Percentiles rank a stretch among this genome's conserved stretches.
phyloP scores from a whole-genome alignment of 2,329 filamentous ascomycete genomes.

The Neofusicoccum ribis region DNA sequence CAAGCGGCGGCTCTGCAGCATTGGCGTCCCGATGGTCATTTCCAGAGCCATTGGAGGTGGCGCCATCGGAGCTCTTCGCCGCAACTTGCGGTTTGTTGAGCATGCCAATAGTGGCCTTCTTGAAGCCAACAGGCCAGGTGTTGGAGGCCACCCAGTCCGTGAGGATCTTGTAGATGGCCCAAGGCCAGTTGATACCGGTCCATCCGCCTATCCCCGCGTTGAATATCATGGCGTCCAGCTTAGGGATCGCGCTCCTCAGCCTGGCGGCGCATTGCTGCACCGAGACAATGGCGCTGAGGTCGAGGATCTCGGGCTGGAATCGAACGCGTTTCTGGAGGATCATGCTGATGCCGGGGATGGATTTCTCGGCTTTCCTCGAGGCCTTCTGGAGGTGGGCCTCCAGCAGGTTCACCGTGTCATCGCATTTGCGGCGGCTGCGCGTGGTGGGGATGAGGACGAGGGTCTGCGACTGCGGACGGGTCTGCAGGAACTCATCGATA shows the following conservation, averaged over 20 bases:
- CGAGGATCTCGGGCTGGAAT: conserved; percentile 58
- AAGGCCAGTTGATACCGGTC: conserved; percentile 71
- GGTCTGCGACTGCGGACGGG: conserved; percentile 64
- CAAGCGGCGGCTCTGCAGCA: conserved; percentile 60
- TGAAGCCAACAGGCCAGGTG: conserved; percentile 75
- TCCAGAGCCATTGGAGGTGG: conserved; percentile 5
- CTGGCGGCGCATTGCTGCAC: conserved; percentile 55
- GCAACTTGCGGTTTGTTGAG: conserved; percentile 56
- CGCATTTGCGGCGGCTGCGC: conserved; percentile 71
- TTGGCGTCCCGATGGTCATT: conserved; percentile 21
- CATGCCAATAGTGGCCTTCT: conserved; percentile 61
- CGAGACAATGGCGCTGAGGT: conserved; percentile 57
- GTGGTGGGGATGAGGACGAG: conserved; percentile 84
- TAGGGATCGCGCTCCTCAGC: conserved; percentile 60
- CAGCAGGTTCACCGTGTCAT: conserved; percentile 67
- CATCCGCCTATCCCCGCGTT: conserved; percentile 91
- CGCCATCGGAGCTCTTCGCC: conserved; percentile 21
- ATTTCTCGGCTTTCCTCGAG: conserved; percentile 37
- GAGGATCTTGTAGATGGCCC: conserved; percentile 57
- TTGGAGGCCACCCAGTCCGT: conserved; percentile 66
- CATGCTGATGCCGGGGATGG: conserved; percentile 40
- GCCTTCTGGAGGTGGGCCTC: conserved; percentile 60
- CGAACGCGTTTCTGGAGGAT: conserved; percentile 47
- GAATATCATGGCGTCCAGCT: conserved; percentile 76
- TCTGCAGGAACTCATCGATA: conserved; percentile 83